These are phyloP conservation scores for Phytopythium oedochilum DNA, from an alignment of 352 stramenopile genomes.

Conservation along the genomic window DNA sequence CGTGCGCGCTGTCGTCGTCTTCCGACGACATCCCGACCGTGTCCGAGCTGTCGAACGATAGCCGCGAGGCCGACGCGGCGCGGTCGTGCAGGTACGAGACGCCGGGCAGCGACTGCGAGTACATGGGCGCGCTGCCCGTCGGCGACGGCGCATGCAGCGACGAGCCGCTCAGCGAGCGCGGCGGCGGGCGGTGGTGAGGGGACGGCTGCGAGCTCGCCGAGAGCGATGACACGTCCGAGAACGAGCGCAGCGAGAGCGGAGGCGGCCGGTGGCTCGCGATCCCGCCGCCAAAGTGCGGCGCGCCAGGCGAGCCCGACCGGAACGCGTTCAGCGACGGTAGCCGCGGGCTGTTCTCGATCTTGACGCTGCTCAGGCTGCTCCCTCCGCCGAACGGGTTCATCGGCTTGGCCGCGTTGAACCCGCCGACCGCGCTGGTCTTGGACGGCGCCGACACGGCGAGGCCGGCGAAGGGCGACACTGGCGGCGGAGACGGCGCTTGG, in stretches of 20 bases:
- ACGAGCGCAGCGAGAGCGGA: constrained; percentile 51
- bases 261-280: constrained; percentile 47
- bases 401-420: constrained; percentile 17
- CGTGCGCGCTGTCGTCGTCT: constrained; percentile 42
- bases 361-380: constrained; percentile 18
- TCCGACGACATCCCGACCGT: constrained; percentile 63
- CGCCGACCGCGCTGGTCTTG: constrained; percentile 27
- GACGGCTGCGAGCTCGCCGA: constrained; percentile 32
- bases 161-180: background rate
- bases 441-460: constrained; percentile 64
- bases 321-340: constrained; percentile 70
- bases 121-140: constrained; percentile 27
- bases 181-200: constrained; percentile 15
- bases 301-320: constrained; percentile 52
- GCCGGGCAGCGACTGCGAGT: constrained; percentile 67
- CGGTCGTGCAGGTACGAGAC: constrained; percentile 60
- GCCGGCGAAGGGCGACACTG: constrained; percentile 64
- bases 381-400: constrained; percentile 48
- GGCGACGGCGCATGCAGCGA: constrained; percentile 16
- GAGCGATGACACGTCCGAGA: constrained; percentile 46
- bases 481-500: constrained; percentile 49
- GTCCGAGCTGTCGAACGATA: constrained; percentile 62
- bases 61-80: constrained; percentile 18
- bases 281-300: constrained; percentile 47
- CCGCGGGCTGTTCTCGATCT: constrained; percentile 55